Percentiles rank a stretch among this genome's conserved stretches.
phyloP scores from a whole-genome alignment of 306 rosid genomes.

The Glycine tomentella region DNA sequence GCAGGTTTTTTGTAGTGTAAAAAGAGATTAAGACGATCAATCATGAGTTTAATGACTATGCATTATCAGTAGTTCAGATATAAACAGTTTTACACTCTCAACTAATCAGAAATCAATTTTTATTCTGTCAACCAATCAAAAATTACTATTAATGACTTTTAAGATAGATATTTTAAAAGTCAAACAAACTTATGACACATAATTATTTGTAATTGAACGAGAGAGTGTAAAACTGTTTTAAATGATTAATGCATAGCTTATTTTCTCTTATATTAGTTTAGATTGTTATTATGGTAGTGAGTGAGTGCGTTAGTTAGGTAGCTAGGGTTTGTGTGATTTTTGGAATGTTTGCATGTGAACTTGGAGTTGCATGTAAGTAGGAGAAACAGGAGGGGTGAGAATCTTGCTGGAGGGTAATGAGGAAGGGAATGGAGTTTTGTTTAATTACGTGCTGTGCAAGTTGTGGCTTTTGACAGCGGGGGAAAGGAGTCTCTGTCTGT shows the following conservation, averaged over 20 bases:
- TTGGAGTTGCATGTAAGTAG: conserved; percentile 54
- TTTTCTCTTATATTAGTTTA: background rate
- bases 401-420: conserved; percentile 31
- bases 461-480: conserved; percentile 44
- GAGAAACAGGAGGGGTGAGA: conserved; percentile 41
- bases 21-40: background rate
- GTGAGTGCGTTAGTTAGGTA: background rate
- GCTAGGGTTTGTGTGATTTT: conserved; percentile 51
- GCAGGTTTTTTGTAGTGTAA: background rate
- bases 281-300: background rate
- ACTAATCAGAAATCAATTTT: no score
- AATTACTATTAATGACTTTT: no score
- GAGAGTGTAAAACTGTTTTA: no score
- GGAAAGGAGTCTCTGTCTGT: conserved; percentile 48
- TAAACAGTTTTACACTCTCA: no score
- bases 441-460: conserved; percentile 46
- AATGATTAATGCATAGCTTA: no score
- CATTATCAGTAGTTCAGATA: no score
- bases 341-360: conserved; percentile 53
- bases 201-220: no score
- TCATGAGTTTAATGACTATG: background rate
- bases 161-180: no score
- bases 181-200: no score
- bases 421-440: conserved; percentile 44
- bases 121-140: no score